Evolutionary conservation across 345 rosid species (phyloP).

Genomic region (Carallia pectinifolia): DNA sequence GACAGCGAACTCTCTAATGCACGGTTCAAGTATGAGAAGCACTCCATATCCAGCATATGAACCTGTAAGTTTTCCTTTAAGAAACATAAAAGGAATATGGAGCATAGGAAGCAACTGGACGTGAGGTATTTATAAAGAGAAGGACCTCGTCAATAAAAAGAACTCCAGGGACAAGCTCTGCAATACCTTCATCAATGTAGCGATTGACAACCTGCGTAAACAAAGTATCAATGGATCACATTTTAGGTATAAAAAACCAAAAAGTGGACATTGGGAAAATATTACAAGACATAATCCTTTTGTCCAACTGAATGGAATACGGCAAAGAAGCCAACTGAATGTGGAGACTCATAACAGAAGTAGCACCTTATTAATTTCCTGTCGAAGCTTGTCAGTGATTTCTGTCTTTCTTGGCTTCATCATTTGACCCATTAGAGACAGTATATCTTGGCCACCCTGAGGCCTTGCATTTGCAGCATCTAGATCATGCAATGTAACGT

Average conservation of each 20-base stretch:
- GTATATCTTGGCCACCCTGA: slow-evolving; percentile 98
- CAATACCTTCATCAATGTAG: slow-evolving; percentile 88
- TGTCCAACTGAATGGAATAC: neutral
- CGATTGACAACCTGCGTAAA: slow-evolving; percentile 84
- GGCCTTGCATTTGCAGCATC: slow-evolving; percentile 99
- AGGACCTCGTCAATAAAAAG: slow-evolving; percentile 92
- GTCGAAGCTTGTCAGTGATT: slow-evolving; percentile 93
- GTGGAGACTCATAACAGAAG: slow-evolving; percentile 1
- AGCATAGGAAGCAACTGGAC: neutral
- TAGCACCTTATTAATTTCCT: slow-evolving; percentile 91
- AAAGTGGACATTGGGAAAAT: too few species aligned
- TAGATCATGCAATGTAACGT: slow-evolving; percentile 93
- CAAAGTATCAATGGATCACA: neutral
- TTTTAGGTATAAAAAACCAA: too few species aligned
- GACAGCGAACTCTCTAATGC: slow-evolving; percentile 95
- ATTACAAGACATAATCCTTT: too few species aligned
- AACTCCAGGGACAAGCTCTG: slow-evolving; percentile 98
- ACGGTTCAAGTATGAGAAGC: slow-evolving; percentile 93
- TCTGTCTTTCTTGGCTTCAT: slow-evolving; percentile 97
- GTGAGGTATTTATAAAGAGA: neutral
- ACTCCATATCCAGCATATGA: slow-evolving; percentile 99
- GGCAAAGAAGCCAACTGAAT: neutral
- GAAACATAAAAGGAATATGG: slow-evolving; percentile 3
- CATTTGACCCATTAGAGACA: slow-evolving; percentile 98
- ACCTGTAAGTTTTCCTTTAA: slow-evolving; percentile 49